Base-by-base conservation (phyloP, 2,329 filamentous ascomycete species). In the Teratosphaeria viscida region DNA sequence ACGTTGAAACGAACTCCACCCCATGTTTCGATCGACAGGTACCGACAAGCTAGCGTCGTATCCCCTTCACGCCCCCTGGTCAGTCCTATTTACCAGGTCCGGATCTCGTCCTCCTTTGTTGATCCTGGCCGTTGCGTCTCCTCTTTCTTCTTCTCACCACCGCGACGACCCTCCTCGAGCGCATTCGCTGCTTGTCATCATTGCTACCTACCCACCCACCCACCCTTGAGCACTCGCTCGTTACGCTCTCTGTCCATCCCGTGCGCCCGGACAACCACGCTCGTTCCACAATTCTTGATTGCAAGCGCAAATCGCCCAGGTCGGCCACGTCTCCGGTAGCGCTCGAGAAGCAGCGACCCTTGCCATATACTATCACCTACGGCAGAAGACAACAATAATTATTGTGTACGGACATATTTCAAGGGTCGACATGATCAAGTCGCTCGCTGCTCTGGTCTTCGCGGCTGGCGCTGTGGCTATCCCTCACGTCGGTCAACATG, bases 381-480 rank as follows among this genome's bases (percentile, higher is more conserved):
- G 19, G 43, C 16, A 49, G 43, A 49, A 49, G n/a, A 49, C 43
- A 26, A 49, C 29, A 32, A 32, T 5, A 5, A 32, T 10, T 23
- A 49, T 49, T 49, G 43, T 49, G n/a, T 49, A 34, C 34, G 53
- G 16, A 55, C 53, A 32, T 55, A 32, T 55, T 29, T 19, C 19
- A 11, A 34, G 32, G 34, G 19, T 55, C 12, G 19, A 55, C 12
- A 55, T 55, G 53, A 62, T 68, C 70, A 67, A 66, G 60, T 70
- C 74, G 64, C 66, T 78, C 64, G 72, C 71, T 62, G 69, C 78
- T 61, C 67, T 79, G 73, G 74, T 76, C 56, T 70, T 79, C 61
- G 71, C 72, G 61, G 71, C 72, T 60, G 67, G 71, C 56, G 75
- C 71, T 60, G 68, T 75, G 23, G 75, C 75, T 57, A 64, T 72